A percentile compares a stretch with the other conserved stretches of the same genome.
phyloP scores from a whole-genome alignment of 2,329 filamentous ascomycete species.

The Exophiala alcalophila region DNA sequence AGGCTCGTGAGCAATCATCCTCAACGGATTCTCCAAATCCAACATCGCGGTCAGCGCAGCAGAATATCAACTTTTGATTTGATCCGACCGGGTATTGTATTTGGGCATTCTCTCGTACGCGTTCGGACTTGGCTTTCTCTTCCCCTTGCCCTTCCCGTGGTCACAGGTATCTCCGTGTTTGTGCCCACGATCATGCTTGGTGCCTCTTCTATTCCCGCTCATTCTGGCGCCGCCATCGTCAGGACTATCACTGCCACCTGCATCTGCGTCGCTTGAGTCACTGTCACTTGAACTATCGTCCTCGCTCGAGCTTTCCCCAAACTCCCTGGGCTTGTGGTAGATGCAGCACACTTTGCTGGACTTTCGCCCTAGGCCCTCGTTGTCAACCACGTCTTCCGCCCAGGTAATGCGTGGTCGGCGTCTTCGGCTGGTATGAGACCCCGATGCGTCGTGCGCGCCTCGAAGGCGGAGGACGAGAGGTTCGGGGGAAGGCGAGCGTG shows the following conservation, averaged over 20 bases:
- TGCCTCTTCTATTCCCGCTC: conserved; percentile 26
- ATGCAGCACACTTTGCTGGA: conserved; percentile 99
- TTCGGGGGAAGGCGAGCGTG: conserved; percentile 21
- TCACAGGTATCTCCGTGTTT: conserved; percentile 24
- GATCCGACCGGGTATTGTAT: conserved; percentile 20
- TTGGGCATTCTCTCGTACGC: conserved; percentile 49
- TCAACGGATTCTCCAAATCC: no score
- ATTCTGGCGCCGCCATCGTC: conserved; percentile 30
- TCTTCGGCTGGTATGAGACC: conserved; percentile 8
- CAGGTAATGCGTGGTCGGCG: conserved; percentile 69
- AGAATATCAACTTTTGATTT: conserved; percentile 7
- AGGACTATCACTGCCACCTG: conserved; percentile 35
- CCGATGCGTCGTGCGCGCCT: conserved; percentile 24
- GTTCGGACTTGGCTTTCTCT: conserved; percentile 43
- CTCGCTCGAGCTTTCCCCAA: conserved; percentile 74
- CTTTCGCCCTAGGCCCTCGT: conserved; percentile 91
- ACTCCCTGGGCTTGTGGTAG: conserved; percentile 79
- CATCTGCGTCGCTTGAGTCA: conserved; percentile 43
- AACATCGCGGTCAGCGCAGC: no score
- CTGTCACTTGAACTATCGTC: conserved; percentile 51
- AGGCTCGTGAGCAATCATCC: no score
- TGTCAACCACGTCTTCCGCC: conserved; percentile 91
- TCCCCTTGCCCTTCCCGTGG: conserved; percentile 33
- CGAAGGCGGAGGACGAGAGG: conserved; percentile 31
- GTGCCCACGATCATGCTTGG: conserved; percentile 18